Base-by-base conservation (phyloP, 108 stramenopile species). In the Cyclotella atomus region DNA sequence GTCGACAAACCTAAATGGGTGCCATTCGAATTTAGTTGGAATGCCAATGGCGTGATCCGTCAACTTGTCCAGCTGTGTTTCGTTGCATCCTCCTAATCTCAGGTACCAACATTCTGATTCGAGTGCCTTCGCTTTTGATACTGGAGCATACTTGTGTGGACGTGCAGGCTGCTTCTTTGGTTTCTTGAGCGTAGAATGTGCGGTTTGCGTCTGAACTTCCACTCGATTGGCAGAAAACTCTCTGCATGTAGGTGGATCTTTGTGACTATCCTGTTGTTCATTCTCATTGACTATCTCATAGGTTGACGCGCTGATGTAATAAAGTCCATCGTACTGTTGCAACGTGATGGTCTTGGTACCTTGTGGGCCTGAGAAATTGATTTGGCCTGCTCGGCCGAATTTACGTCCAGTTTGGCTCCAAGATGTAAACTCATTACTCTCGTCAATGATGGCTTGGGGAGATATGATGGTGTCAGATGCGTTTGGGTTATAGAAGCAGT, bases 81-180 rank as follows among this genome's bases (percentile, higher is more conserved):
- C 38, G 16, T 15, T 19, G 29, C 36, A 43, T n/a, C 16, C 36
- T 3, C 57, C 70, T 15, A 70, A 23, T 0, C 70, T 36, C 2
- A 43, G 25, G 2, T 34, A 21, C 70, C 70, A 70, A 15, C 43
- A 0, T 32, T 70, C 70, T 0, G 57, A 45, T 70, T 59, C 45
- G 3, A 59, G 20, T 8, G 44, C 28, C 29, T 70, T 59, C 3
- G 68, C 28, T 3, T 24, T 21, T 6, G 55, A 17, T 9, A 17
- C n/a, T 15, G 68, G 68, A 25, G 23, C 10, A 21, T 43, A 61
- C 5, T 21, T 61, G 0, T 7, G 19, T 10, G 38, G 7, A 21
- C 38, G 20, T 20, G 21, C 19, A 19, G 36, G 15, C 5, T 19
- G 25, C 21, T 43, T 23, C 41, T 61, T 43, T 2, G 60, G 2